These are phyloP conservation scores for Schizophyllum amplum DNA, from an alignment of 1,284 basidiomycete genomes.

Conservation along the genomic window DNA sequence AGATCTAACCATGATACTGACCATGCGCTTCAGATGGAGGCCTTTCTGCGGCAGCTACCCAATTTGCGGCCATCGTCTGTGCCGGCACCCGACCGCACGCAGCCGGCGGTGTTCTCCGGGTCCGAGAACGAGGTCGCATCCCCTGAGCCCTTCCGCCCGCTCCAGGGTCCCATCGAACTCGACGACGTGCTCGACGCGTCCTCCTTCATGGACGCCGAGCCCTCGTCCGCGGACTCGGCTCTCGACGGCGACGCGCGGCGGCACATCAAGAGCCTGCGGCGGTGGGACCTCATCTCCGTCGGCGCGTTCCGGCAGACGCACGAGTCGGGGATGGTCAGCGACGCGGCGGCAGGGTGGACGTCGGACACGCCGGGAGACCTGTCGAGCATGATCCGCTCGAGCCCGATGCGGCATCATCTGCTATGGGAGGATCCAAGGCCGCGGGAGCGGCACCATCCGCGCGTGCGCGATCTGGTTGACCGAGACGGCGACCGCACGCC, in stretches of 20 bases:
- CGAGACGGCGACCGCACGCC: slow-evolving; percentile 53
- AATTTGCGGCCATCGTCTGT: no score
- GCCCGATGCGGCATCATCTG: slow-evolving; percentile 7
- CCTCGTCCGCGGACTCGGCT: slow-evolving; percentile 24
- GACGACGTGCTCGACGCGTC: slow-evolving; percentile 77
- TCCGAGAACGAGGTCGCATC: no score
- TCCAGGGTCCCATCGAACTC: slow-evolving; percentile 36
- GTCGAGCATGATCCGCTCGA: slow-evolving; percentile 27
- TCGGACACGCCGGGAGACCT: slow-evolving; percentile 33
- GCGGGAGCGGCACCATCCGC: slow-evolving; percentile 19
- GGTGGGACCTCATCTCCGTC: slow-evolving; percentile 72
- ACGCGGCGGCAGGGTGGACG: slow-evolving; percentile 24
- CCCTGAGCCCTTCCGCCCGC: no score
- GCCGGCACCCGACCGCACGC: no score
- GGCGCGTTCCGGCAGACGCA: slow-evolving; percentile 64
- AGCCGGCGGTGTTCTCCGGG: no score
- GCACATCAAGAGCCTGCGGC: slow-evolving; percentile 36
- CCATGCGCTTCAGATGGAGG: neutral
- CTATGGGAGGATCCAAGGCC: slow-evolving; percentile 22
- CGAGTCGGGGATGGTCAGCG: slow-evolving; percentile 30
- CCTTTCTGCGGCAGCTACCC: no score
- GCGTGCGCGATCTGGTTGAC: slow-evolving; percentile 31
- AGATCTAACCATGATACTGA: neutral
- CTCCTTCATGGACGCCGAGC: slow-evolving; percentile 56
- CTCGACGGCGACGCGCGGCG: slow-evolving; percentile 16